Evolutionary conservation across 257 asterid genomes (phyloP), one percentile per base, ranked within the genome.

Genomic region (Solanum corneliomulleri): DNA sequence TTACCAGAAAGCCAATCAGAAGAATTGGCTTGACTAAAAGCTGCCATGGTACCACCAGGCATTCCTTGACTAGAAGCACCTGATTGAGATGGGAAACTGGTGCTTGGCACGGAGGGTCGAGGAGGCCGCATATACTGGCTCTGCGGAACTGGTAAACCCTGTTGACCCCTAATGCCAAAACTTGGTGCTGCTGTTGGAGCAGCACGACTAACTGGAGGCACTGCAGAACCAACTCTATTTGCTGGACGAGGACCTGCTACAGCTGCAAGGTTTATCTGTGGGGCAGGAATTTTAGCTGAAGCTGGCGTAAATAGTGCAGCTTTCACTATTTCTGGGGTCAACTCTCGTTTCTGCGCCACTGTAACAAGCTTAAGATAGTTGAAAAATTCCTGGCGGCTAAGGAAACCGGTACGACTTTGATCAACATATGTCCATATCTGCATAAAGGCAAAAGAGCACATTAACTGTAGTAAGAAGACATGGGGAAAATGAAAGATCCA

Each of bases 291-390:
- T 95, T 92, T 92, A 88, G 98, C 91, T 44, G 99, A 94, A 91
- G 99, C 97, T 76, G 96, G 96, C 88, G 98, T 93, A 84, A 89
- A 91, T 81, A 97, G 91, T 87, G 99, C 99, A 91, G 99, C 99
- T 91, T 93, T 94, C 88, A 97, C 99, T 44, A 97, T 92, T 12
- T 95, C 99, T 86, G 97, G 95, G 66, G 99, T 96, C 95, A 97
- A 93, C 37, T 94, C 98, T 86, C 92, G 89, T 88, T 94, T 95
- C 89, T 97, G 99, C n/a, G 99, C 99, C 45, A 97, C 99, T 18
- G 99, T 97, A 82, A 94, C 98, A 88, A 97, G 99, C 92, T 94
- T 97, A 31, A 97, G 98, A 90, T 95, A 98, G 88, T 96, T 95
- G 90, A 93, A 97, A 94, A 97, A 97, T 87, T 97, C 97, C 77